Base-by-base conservation (phyloP, 163 green algal species). In the Coccomyxa subellipsoidea region DNA sequence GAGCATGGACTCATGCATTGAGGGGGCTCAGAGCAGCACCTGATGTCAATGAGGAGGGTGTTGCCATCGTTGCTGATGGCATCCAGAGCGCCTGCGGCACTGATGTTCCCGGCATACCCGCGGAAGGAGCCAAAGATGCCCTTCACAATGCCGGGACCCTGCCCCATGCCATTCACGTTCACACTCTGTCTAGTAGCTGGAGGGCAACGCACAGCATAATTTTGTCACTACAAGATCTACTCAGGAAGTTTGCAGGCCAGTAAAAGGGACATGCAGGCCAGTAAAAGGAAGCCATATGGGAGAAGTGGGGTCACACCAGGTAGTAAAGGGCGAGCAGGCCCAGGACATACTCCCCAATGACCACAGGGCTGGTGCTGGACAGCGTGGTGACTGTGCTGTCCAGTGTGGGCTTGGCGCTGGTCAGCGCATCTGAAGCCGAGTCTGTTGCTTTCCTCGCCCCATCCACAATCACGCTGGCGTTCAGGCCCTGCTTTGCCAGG, bases 91-190 rank as follows among this genome's bases (percentile, higher is more conserved):
- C 91, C 87, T 8, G 93, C 89, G 38, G 94, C 85, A 25, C 87
- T 89, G 18, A 96, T 70, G 8, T 96, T 88, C 7, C 93, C 94
- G 0, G 88, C 85, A 85, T 91, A 98, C 36, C 94, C 94, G 40
- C 94, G 88, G 71, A 94, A 77, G 21, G 40, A 39, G 82, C 82
- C 88, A 54, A 82, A 83, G 8, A 86, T 12, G 18, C 71, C 54
- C 59, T 81, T 82, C 75, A 92, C 29, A 31, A 90, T 18, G 0
- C 83, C 77, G 1, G 88, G 88, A 7, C 54, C 77, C 79, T 90
- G 81, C 38, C 18, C 21, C 2, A 69, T 71, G 10, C 2, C 66
- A 73, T 35, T 66, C 47, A 66, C n/a, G n/a, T n/a, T n/a, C n/a
- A n/a, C n/a, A n/a, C n/a, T n/a, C n/a, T n/a, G n/a, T n/a, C n/a